Base-by-base conservation (phyloP, 805 yeast species). In the Tetrapisispora nanseiensis region DNA sequence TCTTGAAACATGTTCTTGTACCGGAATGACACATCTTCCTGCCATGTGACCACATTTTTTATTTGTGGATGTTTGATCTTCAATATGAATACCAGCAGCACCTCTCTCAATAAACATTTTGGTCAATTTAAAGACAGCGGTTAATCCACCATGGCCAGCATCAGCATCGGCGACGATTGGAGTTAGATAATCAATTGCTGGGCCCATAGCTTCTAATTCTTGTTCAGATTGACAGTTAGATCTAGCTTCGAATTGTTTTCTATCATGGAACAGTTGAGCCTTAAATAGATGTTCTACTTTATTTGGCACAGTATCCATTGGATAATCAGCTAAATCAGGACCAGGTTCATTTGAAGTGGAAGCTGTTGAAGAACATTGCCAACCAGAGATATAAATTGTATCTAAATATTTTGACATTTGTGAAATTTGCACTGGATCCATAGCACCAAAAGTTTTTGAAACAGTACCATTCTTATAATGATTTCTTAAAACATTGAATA, bases 21-120 rank as follows among this genome's bases (percentile, higher is more conserved):
- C 92, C 49, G 97, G 97, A 49, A 90, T 96, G 54, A 90, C 78
- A 41, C 92, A 97, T 68, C 92, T 86, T 56, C 97, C 97, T 52
- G 95, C 97, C 97, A 90, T 90, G 69, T 90, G 97, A 47, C 97
- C 97, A 71, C 97, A 90, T 71, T 90, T 90, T 68, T 90, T 90
- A 56, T 97, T 90, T 57, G 97, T 96, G 42, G 97, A 95, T 42
- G 97, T 96, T 74, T 90, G 97, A 68, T 90, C 97, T 71, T 90
- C 98, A 63, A 90, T 87, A 65, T 90, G 98, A 57, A 90, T 87
- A 61, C 97, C 97, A 46, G 97, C 97, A 44, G 97, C 98, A 66
- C 97, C 97, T 58, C 94, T 80, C 71, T 90, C 97, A 55, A 90
- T 85, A 62, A 90, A 90, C 79, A 90, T 74, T 72, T 90, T 90